A percentile compares a stretch with the other conserved stretches of the same genome.
Evolutionary conservation across 768 basidiomycete species (phyloP).

Genomic region (Pleurotus tuoliensis): DNA sequence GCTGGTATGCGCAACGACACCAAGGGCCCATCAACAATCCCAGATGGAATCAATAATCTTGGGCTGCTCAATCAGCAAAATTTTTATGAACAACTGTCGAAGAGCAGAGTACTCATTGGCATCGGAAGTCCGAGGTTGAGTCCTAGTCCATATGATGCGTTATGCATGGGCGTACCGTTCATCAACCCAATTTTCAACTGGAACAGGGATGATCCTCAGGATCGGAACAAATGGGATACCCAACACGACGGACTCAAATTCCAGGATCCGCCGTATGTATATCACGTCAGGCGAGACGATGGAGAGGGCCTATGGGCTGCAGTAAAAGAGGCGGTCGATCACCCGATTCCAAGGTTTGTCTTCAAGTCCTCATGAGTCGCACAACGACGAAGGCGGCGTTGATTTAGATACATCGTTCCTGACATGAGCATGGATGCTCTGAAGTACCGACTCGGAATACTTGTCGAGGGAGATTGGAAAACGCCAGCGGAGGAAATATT

Average conservation of each 20-base stretch:
- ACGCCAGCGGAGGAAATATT: slow-evolving; percentile 17
- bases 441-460: slow-evolving; percentile 17
- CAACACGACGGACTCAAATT: slow-evolving; percentile 25
- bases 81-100: slow-evolving; percentile 20
- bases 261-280: slow-evolving; percentile 30
- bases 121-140: slow-evolving; percentile 17
- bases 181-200: slow-evolving; percentile 31
- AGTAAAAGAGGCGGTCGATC: slow-evolving; percentile 18
- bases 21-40: slow-evolving; percentile 18
- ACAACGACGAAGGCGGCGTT: background rate
- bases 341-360: slow-evolving; percentile 25
- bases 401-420: slow-evolving; percentile 22
- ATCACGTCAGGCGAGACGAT: slow-evolving; percentile 25
- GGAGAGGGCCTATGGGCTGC: slow-evolving; percentile 25
- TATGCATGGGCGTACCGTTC: slow-evolving; percentile 34
- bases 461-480: slow-evolving; percentile 29
- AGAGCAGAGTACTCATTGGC: slow-evolving; percentile 25
- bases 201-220: slow-evolving; percentile 20
- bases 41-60: slow-evolving; percentile 20
- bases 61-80: slow-evolving; percentile 12
- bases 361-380: too few relatives aligned
- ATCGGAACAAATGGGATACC: slow-evolving; percentile 23
- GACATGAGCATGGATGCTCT: slow-evolving; percentile 26
- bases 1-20: slow-evolving; percentile 21
- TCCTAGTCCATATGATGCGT: slow-evolving; percentile 26